Evolutionary conservation across 2,329 filamentous ascomycete genomes (phyloP).

Genomic region (Penicillium sclerotiorum): DNA sequence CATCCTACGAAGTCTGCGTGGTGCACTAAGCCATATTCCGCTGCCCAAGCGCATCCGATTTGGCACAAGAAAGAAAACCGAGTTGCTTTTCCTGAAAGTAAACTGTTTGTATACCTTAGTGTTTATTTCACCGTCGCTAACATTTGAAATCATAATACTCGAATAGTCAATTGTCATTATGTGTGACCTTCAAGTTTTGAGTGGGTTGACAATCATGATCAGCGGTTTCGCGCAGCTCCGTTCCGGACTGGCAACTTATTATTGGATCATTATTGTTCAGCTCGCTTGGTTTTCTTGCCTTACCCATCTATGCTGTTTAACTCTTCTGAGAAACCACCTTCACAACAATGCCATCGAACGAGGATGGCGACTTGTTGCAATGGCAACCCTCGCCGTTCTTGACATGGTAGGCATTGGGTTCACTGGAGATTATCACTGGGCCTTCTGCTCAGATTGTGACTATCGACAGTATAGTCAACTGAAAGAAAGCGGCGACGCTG

Average conservation of each 20-base stretch:
- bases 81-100: background rate
- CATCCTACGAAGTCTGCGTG: constrained; percentile 1
- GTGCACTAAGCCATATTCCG: background rate
- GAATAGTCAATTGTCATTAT: constrained; percentile 1
- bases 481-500: background rate
- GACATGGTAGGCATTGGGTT: constrained; percentile 2
- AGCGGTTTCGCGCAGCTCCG: constrained; percentile 7
- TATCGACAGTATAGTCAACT: background rate
- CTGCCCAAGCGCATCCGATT: background rate
- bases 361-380: constrained; percentile 1
- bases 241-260: constrained; percentile 8
- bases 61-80: background rate
- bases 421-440: constrained; percentile 8
- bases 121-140: background rate
- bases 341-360: background rate
- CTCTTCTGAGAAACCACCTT: constrained; percentile 6
- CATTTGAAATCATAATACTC: background rate
- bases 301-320: constrained; percentile 12
- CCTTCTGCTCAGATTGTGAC: background rate
- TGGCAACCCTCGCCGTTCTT: constrained; percentile 2
- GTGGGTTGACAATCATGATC: constrained; percentile 11
- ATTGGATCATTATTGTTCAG: constrained; percentile 8
- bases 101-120: background rate
- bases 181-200: constrained; percentile 9
- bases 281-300: constrained; percentile 14